Percentiles rank a stretch among this genome's conserved stretches.
phyloP scores from a whole-genome alignment of 169 alveolate species.

The Plasmodium chabaudi region DNA sequence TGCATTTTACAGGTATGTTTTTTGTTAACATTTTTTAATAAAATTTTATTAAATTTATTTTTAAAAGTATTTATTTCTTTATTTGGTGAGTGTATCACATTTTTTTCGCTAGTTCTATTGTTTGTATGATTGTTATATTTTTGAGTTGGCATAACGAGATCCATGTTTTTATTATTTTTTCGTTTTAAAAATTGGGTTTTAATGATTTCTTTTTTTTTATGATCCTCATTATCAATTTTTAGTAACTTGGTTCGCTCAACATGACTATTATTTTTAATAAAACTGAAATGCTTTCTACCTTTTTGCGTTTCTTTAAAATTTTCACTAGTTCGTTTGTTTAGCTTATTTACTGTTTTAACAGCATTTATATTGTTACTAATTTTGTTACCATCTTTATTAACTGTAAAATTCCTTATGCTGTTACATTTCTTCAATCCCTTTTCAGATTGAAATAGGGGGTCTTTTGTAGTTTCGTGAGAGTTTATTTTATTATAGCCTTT shows the following conservation, averaged over 20 bases:
- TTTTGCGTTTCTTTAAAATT: neutral
- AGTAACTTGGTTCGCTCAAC: constrained; percentile 44
- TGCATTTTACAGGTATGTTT: neutral
- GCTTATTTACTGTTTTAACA: neutral
- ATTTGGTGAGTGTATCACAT: neutral
- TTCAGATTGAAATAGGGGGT: neutral
- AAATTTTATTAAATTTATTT: neutral
- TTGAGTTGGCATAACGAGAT: neutral
- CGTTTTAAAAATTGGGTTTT: constrained; percentile 20
- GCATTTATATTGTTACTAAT: neutral
- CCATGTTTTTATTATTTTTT: constrained; percentile 18
- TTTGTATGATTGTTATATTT: neutral
- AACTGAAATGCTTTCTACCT: neutral
- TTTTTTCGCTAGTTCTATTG: neutral
- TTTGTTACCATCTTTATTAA: neutral
- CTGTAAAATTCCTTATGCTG: no score
- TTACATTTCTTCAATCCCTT: no score
- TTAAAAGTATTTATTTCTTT: constrained; percentile 2
- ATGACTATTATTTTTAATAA: constrained; percentile 4
- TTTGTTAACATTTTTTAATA: neutral
- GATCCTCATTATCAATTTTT: constrained; percentile 15
- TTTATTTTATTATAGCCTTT: neutral
- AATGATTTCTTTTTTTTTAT: constrained; percentile 15
- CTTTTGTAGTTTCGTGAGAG: neutral
- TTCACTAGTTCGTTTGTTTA: neutral